Evolutionary conservation across 108 stramenopile genomes (phyloP), one percentile per base, ranked within the genome.

Genomic region (Cyclotella distinguenda): DNA sequence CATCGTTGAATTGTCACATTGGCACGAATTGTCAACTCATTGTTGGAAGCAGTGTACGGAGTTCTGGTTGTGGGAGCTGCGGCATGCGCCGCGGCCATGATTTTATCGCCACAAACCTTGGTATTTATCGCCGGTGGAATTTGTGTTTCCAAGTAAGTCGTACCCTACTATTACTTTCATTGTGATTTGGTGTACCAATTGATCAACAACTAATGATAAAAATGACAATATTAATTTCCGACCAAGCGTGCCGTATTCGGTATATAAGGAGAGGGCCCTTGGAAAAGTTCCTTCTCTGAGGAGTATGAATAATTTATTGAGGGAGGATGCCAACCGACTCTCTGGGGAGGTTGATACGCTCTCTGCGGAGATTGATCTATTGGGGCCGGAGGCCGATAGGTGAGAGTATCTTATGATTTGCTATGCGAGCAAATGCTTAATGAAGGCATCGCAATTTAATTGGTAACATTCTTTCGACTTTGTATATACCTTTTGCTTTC

Each of bases 311-410:
- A 72, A 64, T 64, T 31, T 18, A 53, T 46, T 72, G 21, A 40
- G 70, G 40, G 49, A 57, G 39, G 70, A 72, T 57, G 70, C 70
- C 16, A 72, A 72, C 38, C 42, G 45, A 9, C 38, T 72, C 4
- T 15, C 39, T 35, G 26, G 28, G 18, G 61, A 72, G 38, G 70
- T 72, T 1, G 70, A 72, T 39, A 23, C 23, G 25, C 32, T 72
- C 32, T 30, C 34, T 23, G 42, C 34, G 10, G 62, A 57, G 36
- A 72, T 72, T 15, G 53, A 63, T 48, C 8, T 46, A 4, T 50
- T 72, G 5, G 55, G 46, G 40, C 70, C 70, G 10, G 70, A 72
- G 36, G 70, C 70, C 16, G 55, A 63, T 35, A 19, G 63, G 63
- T 64, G 38, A 51, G 63, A 27, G 18, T n/a, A n/a, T n/a, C n/a